Evolutionary conservation across 2,329 filamentous ascomycete genomes (phyloP), one percentile per base, ranked within the genome.

Genomic region (Botrytis squamosa): DNA sequence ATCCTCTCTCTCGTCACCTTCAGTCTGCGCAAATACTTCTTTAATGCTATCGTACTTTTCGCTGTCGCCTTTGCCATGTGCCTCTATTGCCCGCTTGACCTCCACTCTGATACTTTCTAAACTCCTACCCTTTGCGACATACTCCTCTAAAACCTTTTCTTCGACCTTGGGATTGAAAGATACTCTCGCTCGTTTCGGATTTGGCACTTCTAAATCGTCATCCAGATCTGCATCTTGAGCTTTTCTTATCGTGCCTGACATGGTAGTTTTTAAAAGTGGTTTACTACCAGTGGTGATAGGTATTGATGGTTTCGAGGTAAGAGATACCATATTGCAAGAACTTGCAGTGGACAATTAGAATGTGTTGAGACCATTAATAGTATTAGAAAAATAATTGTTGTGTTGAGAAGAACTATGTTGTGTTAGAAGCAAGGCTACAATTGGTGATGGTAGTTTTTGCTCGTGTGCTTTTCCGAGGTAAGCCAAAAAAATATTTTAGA

Each of bases 21-120:
- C 74, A 22, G 29, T 62, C 12, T 75, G 74, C 25, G 73, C 71
- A 55, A 91, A 89, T 8, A 88, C 82, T 69, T 89, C 86, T 79
- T 90, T 90, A 67, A 91, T 82, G n/a, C 84, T 84, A 76, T 90
- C 86, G 81, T 90, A 91, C 52, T 86, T 87, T 75, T 89, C 87
- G 74, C 89, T 88, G 72, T 89, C 86, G 40, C 88, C 88, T 67
- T 84, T 84, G 44, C 84, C 82, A 79, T 91, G 88, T 60, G 85
- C 85, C 75, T 90, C 88, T 18, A 91, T 83, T 42, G 78, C 81
- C 75, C 75, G 79, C 80, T 74, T 79, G 77, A 78, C 80, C 78
- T 74, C 82, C 79, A 78, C 66, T 82, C 70, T 76, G 70, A 74
- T 72, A 71, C 65, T 76, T 77, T 76, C 79, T 74, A 74, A 72